These are phyloP conservation scores for Sungouiozyma intestinalis DNA, from an alignment of 805 yeast species.

Conservation along the genomic window DNA sequence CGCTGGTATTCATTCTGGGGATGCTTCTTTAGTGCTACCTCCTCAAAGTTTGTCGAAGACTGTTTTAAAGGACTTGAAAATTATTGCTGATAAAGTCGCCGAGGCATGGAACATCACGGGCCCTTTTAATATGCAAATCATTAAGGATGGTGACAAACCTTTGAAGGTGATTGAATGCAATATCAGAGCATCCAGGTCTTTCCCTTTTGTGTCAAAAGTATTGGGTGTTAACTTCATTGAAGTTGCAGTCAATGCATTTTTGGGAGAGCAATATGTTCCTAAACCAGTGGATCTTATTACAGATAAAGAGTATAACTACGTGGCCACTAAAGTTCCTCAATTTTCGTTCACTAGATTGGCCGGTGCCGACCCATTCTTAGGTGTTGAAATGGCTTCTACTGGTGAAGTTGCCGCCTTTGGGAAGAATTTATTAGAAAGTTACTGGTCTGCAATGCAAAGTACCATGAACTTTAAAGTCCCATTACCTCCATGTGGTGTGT, in stretches of 20 bases:
- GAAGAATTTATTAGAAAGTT: conserved; percentile 71
- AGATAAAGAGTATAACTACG: conserved; percentile 57
- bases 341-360: conserved; percentile 97
- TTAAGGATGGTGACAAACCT: conserved; percentile 57
- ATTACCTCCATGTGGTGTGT: conserved; percentile 75
- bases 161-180: conserved; percentile 97
- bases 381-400: conserved; percentile 98
- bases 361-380: conserved; percentile 98
- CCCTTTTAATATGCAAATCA: conserved; percentile 97
- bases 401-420: conserved; percentile 99
- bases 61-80: conserved; percentile 65
- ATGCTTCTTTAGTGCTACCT: conserved; percentile 90
- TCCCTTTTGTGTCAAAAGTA: conserved; percentile 98
- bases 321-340: conserved; percentile 97
- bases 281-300: conserved; percentile 75
- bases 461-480: conserved; percentile 97
- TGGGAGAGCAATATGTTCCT: conserved; percentile 59
- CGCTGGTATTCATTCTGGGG: conserved; percentile 99
- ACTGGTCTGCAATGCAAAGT: conserved; percentile 95
- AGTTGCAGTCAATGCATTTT: conserved; percentile 80
- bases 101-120: conserved; percentile 92
- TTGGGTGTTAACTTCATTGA: conserved; percentile 91
- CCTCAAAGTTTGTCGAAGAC: conserved; percentile 68
- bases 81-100: conserved; percentile 88
- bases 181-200: conserved; percentile 95